Percentiles rank a stretch among this genome's conserved stretches.
These are phyloP conservation scores for Pyrus hybrid DNA, from an alignment of 331 rosid genomes.

Conservation along the genomic window DNA sequence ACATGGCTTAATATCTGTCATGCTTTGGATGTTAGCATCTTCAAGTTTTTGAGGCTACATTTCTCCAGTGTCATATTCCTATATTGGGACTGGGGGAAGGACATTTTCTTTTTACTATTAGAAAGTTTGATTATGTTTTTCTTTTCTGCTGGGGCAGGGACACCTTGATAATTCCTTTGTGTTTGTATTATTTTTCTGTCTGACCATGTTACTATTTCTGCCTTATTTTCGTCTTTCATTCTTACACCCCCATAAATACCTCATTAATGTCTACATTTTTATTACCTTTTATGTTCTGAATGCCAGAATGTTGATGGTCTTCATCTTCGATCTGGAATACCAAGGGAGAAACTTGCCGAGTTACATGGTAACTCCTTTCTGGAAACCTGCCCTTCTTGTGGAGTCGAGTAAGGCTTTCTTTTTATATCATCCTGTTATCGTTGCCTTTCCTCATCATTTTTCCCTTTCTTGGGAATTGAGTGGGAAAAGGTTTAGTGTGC, in stretches of 20 bases:
- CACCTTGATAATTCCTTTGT: not conserved
- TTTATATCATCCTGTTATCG: not conserved
- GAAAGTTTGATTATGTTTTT: not conserved
- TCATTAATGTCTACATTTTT: not conserved
- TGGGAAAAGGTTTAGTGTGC: not conserved
- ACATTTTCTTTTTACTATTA: not conserved
- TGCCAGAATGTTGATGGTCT: conserved; percentile 97
- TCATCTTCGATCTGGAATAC: conserved; percentile 96
- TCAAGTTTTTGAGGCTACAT: not conserved
- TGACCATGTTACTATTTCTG: not conserved
- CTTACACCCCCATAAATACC: not conserved
- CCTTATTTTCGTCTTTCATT: not conserved
- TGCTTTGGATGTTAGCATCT: not conserved
- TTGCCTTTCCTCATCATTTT: not conserved
- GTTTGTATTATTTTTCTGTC: not conserved
- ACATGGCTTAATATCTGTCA: not conserved
- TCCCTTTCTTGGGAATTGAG: not conserved
- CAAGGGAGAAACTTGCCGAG: conserved; percentile 92
- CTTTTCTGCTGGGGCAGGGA: not conserved
- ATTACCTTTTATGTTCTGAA: conserved; percentile 7
- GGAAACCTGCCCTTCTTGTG: conserved; percentile 93
- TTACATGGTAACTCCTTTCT: conserved; percentile 95
- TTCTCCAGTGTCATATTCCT: not conserved
- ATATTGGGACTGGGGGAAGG: not conserved
- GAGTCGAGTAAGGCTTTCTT: conserved; percentile 62